Percentiles rank a stretch among this genome's conserved stretches.
phyloP scores from a whole-genome alignment of 225 moss, liverwort and hornwort genomes.

The Thuidium tamariscinum region DNA sequence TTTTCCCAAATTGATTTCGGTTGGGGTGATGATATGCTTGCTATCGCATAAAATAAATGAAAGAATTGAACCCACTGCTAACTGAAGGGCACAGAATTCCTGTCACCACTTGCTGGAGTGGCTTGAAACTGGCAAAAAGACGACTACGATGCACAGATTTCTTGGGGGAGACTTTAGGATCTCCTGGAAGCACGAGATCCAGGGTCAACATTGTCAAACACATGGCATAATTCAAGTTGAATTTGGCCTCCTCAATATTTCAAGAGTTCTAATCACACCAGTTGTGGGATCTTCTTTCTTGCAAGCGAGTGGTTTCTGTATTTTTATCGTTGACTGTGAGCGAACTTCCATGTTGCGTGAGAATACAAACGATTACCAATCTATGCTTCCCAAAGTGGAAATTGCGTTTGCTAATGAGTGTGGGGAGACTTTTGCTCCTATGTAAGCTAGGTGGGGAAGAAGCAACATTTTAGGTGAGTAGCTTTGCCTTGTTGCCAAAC shows the following conservation, averaged over 20 bases:
- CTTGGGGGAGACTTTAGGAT: background rate
- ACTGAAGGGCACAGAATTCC: no score
- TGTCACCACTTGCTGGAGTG: background rate
- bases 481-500: background rate
- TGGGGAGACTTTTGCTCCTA: no score
- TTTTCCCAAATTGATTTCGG: background rate
- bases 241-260: background rate
- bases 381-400: fast-evolving
- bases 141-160: background rate
- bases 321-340: background rate
- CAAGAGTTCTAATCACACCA: background rate
- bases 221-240: background rate
- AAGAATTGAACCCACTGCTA: no score
- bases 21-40: background rate
- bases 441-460: background rate
- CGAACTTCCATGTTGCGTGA: background rate
- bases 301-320: background rate
- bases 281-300: no score
- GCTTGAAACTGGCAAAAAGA: no score
- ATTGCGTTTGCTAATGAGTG: no score
- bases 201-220: background rate
- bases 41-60: background rate
- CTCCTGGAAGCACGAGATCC: background rate
- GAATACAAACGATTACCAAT: background rate
- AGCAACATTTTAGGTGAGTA: no score